phyloP scores from a whole-genome alignment of 345 rosid genomes.

The Murraya koenigii region DNA sequence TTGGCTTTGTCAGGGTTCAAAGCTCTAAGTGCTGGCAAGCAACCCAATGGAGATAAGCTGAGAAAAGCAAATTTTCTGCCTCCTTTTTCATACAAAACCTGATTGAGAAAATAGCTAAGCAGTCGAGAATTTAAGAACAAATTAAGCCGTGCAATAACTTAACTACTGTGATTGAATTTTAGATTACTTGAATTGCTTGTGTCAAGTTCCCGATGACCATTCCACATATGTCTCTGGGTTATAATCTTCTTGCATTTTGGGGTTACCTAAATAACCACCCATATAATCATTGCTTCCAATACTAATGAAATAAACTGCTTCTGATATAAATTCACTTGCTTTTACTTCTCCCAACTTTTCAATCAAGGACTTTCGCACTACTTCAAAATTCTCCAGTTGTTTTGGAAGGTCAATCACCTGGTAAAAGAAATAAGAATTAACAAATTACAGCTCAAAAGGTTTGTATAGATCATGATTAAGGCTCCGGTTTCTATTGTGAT shows the following conservation, averaged over 20 bases:
- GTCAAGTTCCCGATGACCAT: conserved; percentile 58
- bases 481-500: too few relatives aligned
- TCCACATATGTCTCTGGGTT: conserved; percentile 33
- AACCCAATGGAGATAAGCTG: conserved; percentile 46
- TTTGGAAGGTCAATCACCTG: conserved; percentile 47
- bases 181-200: conserved; percentile 40
- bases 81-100: conserved; percentile 45
- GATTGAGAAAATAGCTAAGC: neutral
- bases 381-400: conserved; percentile 38
- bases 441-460: too few relatives aligned
- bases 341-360: conserved; percentile 36
- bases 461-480: too few relatives aligned
- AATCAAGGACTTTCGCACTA: conserved; percentile 27
- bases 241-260: conserved; percentile 32
- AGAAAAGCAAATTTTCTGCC: conserved; percentile 52
- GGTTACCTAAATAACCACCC: conserved; percentile 42
- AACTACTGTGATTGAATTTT: neutral
- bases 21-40: conserved; percentile 46
- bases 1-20: conserved; percentile 27
- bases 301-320: conserved; percentile 56
- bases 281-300: conserved; percentile 54
- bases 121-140: too few relatives aligned
- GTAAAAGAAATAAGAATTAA: neutral
- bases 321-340: conserved; percentile 32
- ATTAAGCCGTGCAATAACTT: too few relatives aligned